phyloP scores from a whole-genome alignment of 495 filamentous ascomycete genomes.

The Parathielavia appendiculata region DNA sequence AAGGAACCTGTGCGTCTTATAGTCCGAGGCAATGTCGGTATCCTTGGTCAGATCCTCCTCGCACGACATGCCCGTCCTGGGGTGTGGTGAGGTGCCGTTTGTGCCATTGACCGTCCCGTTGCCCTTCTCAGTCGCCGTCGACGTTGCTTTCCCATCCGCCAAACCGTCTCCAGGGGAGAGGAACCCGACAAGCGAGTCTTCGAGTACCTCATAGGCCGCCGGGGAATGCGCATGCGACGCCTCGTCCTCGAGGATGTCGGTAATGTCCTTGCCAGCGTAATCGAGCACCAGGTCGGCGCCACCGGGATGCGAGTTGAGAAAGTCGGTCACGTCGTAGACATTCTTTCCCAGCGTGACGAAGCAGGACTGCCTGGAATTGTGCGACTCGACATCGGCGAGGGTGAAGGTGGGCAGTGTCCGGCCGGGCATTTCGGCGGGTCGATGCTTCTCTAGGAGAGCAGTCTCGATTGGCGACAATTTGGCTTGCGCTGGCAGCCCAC shows the following conservation, averaged over 20 bases:
- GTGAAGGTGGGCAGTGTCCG: conserved; percentile 74
- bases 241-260: conserved; percentile 75
- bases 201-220: conserved; percentile 87
- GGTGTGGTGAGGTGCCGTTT: conserved; percentile 51
- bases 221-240: conserved; percentile 81
- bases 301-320: conserved; percentile 84
- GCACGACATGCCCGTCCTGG: conserved; percentile 75
- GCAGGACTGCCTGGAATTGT: conserved; percentile 78
- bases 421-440: conserved; percentile 22
- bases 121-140: conserved; percentile 22
- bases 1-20: conserved; percentile 83
- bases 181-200: conserved; percentile 73
- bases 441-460: neutral
- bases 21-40: conserved; percentile 71
- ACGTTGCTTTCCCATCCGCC: conserved; percentile 33
- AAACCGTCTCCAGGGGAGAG: conserved; percentile 39
- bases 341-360: conserved; percentile 86
- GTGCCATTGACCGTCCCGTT: conserved; percentile 23
- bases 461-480: neutral
- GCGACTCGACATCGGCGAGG: conserved; percentile 68
- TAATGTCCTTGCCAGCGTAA: conserved; percentile 84
- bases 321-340: conserved; percentile 92
- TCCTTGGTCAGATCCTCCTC: conserved; percentile 83
- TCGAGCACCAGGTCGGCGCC: conserved; percentile 84
- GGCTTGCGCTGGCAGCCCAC: neutral